Conservation (phyloP, 495 filamentous ascomycete genomes). For the Neurospora sp. region DNA sequence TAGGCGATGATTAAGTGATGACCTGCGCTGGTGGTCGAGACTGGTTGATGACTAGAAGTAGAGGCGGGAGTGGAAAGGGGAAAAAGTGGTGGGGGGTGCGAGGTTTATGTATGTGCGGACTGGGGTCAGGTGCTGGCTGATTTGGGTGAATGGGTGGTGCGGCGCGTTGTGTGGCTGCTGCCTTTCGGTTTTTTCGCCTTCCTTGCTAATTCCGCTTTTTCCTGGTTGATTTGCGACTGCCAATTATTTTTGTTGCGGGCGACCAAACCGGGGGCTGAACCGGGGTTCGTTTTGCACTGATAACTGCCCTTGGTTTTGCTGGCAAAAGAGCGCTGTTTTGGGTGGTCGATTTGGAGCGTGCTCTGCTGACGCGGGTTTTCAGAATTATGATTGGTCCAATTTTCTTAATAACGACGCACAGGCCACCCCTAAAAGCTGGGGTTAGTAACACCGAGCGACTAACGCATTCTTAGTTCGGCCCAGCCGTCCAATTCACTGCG, state of each 20-base stretch:
- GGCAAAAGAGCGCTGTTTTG: slow-evolving; percentile 18
- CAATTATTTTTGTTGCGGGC: slow-evolving; percentile 22
- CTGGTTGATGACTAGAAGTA: slow-evolving; percentile 12
- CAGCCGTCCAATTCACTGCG: background rate
- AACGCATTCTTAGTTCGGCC: background rate
- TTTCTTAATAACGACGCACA: slow-evolving; percentile 9
- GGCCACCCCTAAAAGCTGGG: slow-evolving; percentile 8
- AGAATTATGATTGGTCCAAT: slow-evolving; percentile 27
- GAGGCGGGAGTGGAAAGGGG: slow-evolving; percentile 37
- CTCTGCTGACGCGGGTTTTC: slow-evolving; percentile 3
- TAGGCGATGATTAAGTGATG: slow-evolving; percentile 29
- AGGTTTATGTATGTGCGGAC: slow-evolving; percentile 34
- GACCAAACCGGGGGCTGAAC: slow-evolving; percentile 11
- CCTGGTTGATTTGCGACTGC: slow-evolving; percentile 19
- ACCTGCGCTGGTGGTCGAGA: slow-evolving; percentile 21
- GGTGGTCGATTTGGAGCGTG: slow-evolving; percentile 18
- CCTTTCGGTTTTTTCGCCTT: background rate
- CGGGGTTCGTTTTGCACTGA: slow-evolving; percentile 24
- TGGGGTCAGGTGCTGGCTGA: slow-evolving; percentile 33
- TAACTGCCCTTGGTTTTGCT: slow-evolving; percentile 18
- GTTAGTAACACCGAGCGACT: background rate
- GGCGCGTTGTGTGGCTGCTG: background rate
- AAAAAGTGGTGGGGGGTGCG: slow-evolving; percentile 38
- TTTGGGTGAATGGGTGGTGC: slow-evolving; percentile 18
- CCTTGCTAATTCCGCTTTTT: background rate